phyloP scores from a whole-genome alignment of 306 rosid genomes.

The Cucurbita argyrosperma region DNA sequence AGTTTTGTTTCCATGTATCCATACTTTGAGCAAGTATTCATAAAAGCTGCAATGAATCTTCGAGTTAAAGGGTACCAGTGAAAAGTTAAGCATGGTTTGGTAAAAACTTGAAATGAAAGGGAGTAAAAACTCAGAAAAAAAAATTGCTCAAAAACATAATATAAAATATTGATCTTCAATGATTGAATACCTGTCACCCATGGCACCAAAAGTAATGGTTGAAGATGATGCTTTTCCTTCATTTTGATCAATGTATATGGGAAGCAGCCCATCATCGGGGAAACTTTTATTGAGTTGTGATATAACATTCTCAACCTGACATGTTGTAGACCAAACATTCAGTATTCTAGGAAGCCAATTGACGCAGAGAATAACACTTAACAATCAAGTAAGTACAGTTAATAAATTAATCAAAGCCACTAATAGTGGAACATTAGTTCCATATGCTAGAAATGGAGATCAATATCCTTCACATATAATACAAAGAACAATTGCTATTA shows the following conservation, averaged over 20 bases:
- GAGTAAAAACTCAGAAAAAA: not conserved
- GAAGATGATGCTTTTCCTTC: constrained; percentile 49
- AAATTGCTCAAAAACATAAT: not conserved
- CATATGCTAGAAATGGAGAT: not conserved
- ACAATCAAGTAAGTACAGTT: not conserved
- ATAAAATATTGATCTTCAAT: not conserved
- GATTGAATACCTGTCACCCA: constrained; percentile 85
- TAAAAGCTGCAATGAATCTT: constrained; percentile 65
- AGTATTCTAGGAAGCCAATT: constrained; percentile 12
- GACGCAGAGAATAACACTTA: not conserved
- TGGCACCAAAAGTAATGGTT: constrained; percentile 85
- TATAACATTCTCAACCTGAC: constrained; percentile 85
- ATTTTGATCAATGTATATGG: constrained; percentile 66
- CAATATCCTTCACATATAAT: not conserved
- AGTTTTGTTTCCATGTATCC: constrained; percentile 90
- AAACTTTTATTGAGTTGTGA: constrained; percentile 50
- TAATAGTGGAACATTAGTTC: not conserved
- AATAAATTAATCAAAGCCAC: not conserved
- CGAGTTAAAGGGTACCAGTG: constrained; percentile 13
- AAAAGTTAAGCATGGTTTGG: not conserved
- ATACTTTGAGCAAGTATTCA: constrained; percentile 94
- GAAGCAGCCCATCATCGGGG: constrained; percentile 94
- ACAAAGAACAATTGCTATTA: constrained; percentile 3
- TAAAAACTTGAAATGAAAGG: not conserved
- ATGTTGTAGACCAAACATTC: constrained; percentile 16